phyloP scores from a whole-genome alignment of 805 yeast species.

The Cyberlindnera bimundalis region DNA sequence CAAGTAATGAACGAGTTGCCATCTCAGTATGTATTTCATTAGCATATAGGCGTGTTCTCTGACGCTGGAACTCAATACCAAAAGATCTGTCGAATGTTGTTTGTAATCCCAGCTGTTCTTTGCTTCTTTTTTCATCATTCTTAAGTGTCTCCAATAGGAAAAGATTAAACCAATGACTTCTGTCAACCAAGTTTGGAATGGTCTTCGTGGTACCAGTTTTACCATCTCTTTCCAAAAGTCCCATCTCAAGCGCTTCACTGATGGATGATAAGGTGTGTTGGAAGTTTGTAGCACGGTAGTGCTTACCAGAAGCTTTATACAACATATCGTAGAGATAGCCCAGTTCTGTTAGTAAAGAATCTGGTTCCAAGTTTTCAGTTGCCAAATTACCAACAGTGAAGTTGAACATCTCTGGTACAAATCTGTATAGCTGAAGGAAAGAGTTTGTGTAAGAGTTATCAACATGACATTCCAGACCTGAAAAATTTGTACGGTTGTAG shows the following conservation, averaged over 20 bases:
- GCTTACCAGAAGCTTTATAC: slow-evolving; percentile 70
- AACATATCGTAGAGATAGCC: slow-evolving; percentile 94
- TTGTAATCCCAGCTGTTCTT: neutral
- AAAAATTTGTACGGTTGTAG: slow-evolving; percentile 67
- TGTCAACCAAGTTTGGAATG: slow-evolving; percentile 21
- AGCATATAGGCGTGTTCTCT: slow-evolving; percentile 7
- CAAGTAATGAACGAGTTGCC: slow-evolving; percentile 11
- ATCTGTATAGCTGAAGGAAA: slow-evolving; percentile 73
- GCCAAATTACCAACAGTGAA: slow-evolving; percentile 54
- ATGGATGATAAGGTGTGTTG: slow-evolving; percentile 47
- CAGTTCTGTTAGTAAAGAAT: slow-evolving; percentile 67
- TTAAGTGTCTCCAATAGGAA: slow-evolving; percentile 54
- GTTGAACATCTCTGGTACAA: slow-evolving; percentile 70
- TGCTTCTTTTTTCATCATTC: slow-evolving; percentile 43
- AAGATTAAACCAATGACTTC: slow-evolving; percentile 51
- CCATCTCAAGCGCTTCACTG: slow-evolving; percentile 49
- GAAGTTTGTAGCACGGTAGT: slow-evolving; percentile 81
- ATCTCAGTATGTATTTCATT: neutral
- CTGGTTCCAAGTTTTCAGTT: slow-evolving; percentile 43
- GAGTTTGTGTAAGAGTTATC: slow-evolving; percentile 79
- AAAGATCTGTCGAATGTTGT: slow-evolving; percentile 31
- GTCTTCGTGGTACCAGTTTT: slow-evolving; percentile 1
- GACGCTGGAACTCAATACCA: slow-evolving; percentile 32
- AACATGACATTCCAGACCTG: slow-evolving; percentile 89
- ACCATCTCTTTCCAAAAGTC: slow-evolving; percentile 47